phyloP scores from a whole-genome alignment of 768 basidiomycete species.

The Leccinum fibrillosum region DNA sequence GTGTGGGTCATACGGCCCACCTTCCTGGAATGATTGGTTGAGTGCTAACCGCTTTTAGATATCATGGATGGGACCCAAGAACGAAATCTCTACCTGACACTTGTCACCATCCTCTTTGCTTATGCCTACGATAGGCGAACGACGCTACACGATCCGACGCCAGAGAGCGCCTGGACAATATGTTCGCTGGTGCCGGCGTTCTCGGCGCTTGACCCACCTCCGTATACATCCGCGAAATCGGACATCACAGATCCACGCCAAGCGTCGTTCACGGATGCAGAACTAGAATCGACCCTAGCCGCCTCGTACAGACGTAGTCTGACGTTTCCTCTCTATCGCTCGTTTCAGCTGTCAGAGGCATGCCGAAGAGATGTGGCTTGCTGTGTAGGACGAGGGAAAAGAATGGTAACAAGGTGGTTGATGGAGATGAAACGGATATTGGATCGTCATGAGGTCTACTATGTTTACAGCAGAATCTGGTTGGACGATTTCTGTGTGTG shows the following conservation, averaged over 20 bases:
- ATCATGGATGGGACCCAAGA: conserved; percentile 54
- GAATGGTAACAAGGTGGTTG: conserved; percentile 59
- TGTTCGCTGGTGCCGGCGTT: conserved; percentile 69
- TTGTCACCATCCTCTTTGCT: conserved; percentile 73
- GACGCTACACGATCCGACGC: conserved; percentile 74
- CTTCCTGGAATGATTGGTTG: background rate
- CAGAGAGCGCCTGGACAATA: conserved; percentile 89
- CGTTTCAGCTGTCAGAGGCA: conserved; percentile 67
- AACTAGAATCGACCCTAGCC: conserved; percentile 49
- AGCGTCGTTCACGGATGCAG: conserved; percentile 36
- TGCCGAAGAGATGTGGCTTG: conserved; percentile 64
- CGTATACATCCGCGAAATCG: conserved; percentile 33
- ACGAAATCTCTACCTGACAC: conserved; percentile 62
- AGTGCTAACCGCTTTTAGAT: conserved; percentile 42
- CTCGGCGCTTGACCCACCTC: conserved; percentile 76
- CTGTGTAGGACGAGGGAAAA: conserved; percentile 58
- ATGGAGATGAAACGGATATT: conserved; percentile 71
- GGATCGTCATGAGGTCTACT: conserved; percentile 83
- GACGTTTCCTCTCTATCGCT: conserved; percentile 76
- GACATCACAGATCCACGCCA: conserved; percentile 4
- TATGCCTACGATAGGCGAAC: conserved; percentile 79
- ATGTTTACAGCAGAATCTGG: conserved; percentile 87
- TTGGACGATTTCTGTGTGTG: conserved; percentile 83
- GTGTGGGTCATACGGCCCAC: conserved; percentile 34
- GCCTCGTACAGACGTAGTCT: conserved; percentile 74